These are phyloP conservation scores for Colletotrichum caudatum DNA, from an alignment of 2,329 filamentous ascomycete species.

Conservation along the genomic window DNA sequence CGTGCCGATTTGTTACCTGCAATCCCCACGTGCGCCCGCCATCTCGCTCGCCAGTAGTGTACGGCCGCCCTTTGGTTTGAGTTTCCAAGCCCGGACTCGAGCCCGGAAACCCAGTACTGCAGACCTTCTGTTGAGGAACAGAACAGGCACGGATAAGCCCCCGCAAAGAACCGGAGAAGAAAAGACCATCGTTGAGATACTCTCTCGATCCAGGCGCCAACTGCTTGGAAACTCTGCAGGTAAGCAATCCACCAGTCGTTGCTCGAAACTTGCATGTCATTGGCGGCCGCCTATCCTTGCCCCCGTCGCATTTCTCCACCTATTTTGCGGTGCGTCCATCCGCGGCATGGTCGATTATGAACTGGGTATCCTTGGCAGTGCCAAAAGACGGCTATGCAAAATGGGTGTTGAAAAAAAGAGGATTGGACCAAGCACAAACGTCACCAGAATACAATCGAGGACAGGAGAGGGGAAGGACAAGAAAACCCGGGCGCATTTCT, in stretches of 20 bases:
- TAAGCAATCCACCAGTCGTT: slow-evolving; percentile 18
- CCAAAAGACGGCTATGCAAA: neutral
- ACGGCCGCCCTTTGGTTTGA: slow-evolving; percentile 23
- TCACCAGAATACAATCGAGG: neutral
- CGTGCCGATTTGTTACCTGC: slow-evolving; percentile 29
- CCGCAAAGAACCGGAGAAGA: neutral
- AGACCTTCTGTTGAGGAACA: neutral
- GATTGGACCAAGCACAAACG: slow-evolving; percentile 5
- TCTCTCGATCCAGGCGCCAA: neutral
- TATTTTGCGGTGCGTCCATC: slow-evolving; percentile 19
- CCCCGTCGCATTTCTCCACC: slow-evolving; percentile 14
- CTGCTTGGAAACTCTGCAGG: slow-evolving; percentile 14
- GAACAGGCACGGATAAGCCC: neutral
- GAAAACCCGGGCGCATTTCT: neutral
- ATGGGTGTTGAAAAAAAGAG: slow-evolving; percentile 2
- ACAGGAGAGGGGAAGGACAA: neutral
- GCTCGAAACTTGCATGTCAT: neutral
- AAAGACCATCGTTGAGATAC: slow-evolving; percentile 8
- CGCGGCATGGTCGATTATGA: slow-evolving; percentile 15
- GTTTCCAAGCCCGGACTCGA: slow-evolving; percentile 22
- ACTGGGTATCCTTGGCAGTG: slow-evolving; percentile 18
- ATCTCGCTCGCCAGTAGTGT: slow-evolving; percentile 9
- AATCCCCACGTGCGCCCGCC: slow-evolving; percentile 36
- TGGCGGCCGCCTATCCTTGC: neutral
- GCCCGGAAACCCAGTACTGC: slow-evolving; percentile 6